Conservation (phyloP, 495 filamentous ascomycete genomes). For the Lasiosphaeria hispida region DNA sequence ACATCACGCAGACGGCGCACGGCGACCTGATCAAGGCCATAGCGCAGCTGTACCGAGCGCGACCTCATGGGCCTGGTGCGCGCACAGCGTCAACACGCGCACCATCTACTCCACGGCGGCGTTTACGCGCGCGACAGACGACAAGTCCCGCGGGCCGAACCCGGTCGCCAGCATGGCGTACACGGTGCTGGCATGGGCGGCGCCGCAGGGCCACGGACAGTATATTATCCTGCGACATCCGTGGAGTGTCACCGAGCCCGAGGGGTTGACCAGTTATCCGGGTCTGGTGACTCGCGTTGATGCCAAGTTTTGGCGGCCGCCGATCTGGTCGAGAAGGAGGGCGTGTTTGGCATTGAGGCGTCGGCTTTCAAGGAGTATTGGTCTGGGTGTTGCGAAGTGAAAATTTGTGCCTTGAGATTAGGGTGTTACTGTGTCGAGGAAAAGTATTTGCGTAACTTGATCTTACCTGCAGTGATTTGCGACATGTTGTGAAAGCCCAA, state of each 20-base stretch:
- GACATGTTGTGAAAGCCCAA: too few relatives aligned
- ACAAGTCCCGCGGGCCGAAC: slow-evolving; percentile 33
- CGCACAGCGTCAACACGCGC: slow-evolving; percentile 31
- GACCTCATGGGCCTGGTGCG: slow-evolving; percentile 34
- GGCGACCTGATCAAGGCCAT: slow-evolving; percentile 41
- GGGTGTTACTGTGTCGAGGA: too few relatives aligned
- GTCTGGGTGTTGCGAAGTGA: slow-evolving; percentile 36
- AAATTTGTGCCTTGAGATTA: too few relatives aligned
- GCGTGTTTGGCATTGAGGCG: slow-evolving; percentile 34
- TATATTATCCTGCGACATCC: too few relatives aligned
- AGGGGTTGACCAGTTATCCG: slow-evolving; percentile 28
- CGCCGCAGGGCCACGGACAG: too few relatives aligned
- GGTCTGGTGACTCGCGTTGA: slow-evolving; percentile 33
- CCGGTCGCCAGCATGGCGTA: slow-evolving; percentile 41
- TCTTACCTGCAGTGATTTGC: too few relatives aligned
- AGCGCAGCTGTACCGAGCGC: slow-evolving; percentile 30
- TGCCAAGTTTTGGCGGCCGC: slow-evolving; percentile 36
- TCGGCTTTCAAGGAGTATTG: slow-evolving; percentile 37
- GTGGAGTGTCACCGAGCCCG: slow-evolving; percentile 37
- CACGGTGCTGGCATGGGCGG: slow-evolving; percentile 38
- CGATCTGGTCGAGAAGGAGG: slow-evolving; percentile 27
- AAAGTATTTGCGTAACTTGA: too few relatives aligned
- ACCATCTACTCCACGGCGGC: slow-evolving; percentile 34
- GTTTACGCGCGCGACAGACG: slow-evolving; percentile 29
- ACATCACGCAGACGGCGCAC: slow-evolving; percentile 31